Conservation (phyloP, 2,329 filamentous ascomycete genomes). For the Cordyceps fumosorosea region DNA sequence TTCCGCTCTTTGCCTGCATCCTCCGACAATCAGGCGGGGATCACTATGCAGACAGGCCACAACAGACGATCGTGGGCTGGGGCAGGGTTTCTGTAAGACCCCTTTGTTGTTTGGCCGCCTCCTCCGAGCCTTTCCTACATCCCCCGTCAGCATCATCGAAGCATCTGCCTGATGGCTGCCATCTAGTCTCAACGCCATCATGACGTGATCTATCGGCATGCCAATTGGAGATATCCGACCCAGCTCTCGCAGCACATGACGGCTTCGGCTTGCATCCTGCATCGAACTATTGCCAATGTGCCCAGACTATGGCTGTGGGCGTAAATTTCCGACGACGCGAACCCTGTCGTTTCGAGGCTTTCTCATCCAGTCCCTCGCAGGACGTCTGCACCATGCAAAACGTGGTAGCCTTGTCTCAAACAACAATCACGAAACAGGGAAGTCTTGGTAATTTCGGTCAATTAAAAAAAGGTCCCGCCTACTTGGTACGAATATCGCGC, state of each 20-base stretch:
- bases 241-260: background rate
- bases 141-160: background rate
- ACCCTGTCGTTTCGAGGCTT: background rate
- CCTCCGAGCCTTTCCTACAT: background rate
- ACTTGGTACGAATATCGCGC: background rate
- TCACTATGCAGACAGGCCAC: background rate
- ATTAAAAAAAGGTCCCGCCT: background rate
- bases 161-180: background rate
- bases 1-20: background rate
- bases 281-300: background rate
- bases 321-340: background rate
- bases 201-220: slow-evolving; percentile 6
- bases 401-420: too few relatives aligned
- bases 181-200: slow-evolving; percentile 4
- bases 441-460: background rate
- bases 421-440: too few relatives aligned
- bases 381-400: background rate
- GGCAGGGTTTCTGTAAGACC: background rate
- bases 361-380: background rate
- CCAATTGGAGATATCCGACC: background rate
- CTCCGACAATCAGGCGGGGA: background rate
- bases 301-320: background rate
- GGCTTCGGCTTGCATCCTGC: background rate
- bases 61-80: background rate
- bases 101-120: background rate